Evolutionary conservation across 306 rosid genomes (phyloP).

Genomic region (Acacia confusa): DNA sequence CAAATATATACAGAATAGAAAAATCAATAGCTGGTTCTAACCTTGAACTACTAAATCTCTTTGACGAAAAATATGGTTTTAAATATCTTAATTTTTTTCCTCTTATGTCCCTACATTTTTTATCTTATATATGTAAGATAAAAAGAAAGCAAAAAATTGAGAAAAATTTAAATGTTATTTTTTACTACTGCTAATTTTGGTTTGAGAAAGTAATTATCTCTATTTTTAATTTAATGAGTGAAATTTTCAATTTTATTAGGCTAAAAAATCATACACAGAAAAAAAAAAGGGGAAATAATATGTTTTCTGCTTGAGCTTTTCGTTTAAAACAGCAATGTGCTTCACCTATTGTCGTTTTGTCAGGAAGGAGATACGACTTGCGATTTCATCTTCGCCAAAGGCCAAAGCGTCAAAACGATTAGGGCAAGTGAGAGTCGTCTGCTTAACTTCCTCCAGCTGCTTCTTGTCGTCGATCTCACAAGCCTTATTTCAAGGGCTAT

Average conservation of each 20-base stretch:
- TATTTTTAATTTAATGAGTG: not conserved
- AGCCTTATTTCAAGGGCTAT: not conserved
- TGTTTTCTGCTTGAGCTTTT: not conserved
- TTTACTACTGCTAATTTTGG: not conserved
- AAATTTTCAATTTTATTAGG: not conserved
- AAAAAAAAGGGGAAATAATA: too few relatives aligned
- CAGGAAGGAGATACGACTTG: not conserved
- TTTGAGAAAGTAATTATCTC: not conserved
- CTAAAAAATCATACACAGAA: not conserved
- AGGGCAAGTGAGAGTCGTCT: slow-evolving; percentile 24
- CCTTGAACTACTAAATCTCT: too few relatives aligned
- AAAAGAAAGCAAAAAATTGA: too few relatives aligned
- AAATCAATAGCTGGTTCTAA: too few relatives aligned
- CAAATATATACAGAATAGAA: too few relatives aligned
- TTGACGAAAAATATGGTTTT: too few relatives aligned
- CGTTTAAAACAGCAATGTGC: not conserved
- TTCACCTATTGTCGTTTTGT: slow-evolving; percentile 5
- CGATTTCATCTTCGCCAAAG: not conserved
- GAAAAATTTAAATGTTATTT: not conserved
- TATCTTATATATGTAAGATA: not conserved
- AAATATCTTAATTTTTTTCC: not conserved
- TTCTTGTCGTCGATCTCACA: slow-evolving; percentile 17
- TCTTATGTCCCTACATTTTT: too few relatives aligned
- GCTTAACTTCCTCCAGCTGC: not conserved
- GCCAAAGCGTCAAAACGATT: slow-evolving; percentile 15